These are phyloP conservation scores for Thinopyrum elongatum DNA, from an alignment of 176 grass and related monocot species.

Conservation along the genomic window DNA sequence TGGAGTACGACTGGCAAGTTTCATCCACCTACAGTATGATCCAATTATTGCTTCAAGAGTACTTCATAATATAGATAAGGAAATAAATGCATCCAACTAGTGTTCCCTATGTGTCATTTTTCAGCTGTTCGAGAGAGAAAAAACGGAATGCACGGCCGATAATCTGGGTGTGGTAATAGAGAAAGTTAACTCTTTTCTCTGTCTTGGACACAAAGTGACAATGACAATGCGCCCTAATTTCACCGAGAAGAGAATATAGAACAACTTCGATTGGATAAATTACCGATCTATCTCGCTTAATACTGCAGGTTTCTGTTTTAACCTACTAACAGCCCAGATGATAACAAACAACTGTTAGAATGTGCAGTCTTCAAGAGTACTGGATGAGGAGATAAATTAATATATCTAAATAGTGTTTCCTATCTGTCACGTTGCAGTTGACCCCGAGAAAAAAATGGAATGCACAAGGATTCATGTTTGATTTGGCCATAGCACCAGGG, in stretches of 20 bases:
- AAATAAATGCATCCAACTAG: no score
- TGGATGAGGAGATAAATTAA: neutral
- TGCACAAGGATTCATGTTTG: no score
- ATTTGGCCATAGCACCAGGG: no score
- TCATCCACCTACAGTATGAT: constrained; percentile 2
- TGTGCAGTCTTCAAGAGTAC: neutral
- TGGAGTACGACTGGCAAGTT: constrained; percentile 2
- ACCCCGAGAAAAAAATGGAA: neutral
- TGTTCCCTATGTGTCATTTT: no score
- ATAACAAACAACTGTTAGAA: neutral
- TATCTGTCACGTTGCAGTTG: neutral
- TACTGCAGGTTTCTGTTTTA: constrained; percentile 1
- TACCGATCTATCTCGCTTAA: no score
- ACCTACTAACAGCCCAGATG: neutral
- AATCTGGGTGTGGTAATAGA: neutral
- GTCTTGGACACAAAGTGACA: neutral
- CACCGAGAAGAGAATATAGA: neutral
- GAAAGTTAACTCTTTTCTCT: neutral
- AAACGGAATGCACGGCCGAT: no score
- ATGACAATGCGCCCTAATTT: neutral
- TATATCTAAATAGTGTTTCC: neutral
- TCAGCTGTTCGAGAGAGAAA: no score
- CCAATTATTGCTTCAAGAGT: neutral
- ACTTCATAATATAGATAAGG: no score
- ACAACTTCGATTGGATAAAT: neutral